Evolutionary conservation across 305 asterid genomes (phyloP), one percentile per base, ranked within the genome.

Genomic region (Rubia balearica): DNA sequence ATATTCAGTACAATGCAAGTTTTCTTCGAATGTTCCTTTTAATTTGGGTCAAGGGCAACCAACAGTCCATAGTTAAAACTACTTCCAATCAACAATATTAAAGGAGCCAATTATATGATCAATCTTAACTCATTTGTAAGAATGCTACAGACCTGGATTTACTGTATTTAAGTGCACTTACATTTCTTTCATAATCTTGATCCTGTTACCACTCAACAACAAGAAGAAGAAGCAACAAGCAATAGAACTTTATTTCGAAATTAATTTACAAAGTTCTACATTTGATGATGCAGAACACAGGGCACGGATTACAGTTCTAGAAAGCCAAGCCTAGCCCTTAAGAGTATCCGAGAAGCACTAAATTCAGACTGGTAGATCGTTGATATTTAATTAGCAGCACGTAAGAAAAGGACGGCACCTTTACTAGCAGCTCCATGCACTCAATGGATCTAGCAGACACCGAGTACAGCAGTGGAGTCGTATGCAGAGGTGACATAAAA

Each of bases 351-450:
- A 56, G 36, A 33, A 61, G 16, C 9, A 61, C 12, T 12, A 6
- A 67, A 22, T 42, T 9, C 56, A 67, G 6, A 45, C 45, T 43
- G 64, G 17, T 59, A 22, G 16, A 59, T 19, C 24, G 19, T 56
- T 0, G 13, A 19, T 56, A n/a, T 13, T 67, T 14, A 14, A 46
- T 14, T 8, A 53, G 9, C 57, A 49, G 46, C 55, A 57, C n/a
- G 40, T 12, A 43, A 70, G 60, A 57, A 60, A 22, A 43, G 36
- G 45, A 7, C 14, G 19, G 41, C 16, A 74, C 77, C 77, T 74
- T 74, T n/a, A 74, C 57, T 7, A 74, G 40, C 63, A 74, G 65
- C 11, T 74, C 77, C 68, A 61, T 33, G 73, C 77, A 74, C 43
- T 60, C 69, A 8, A n/a, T 12, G 22, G 77, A 74, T 8, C 43